These are phyloP conservation scores for Neodidymelliopsis sp. DNA, from an alignment of 2,329 filamentous ascomycete species.

Conservation along the genomic window DNA sequence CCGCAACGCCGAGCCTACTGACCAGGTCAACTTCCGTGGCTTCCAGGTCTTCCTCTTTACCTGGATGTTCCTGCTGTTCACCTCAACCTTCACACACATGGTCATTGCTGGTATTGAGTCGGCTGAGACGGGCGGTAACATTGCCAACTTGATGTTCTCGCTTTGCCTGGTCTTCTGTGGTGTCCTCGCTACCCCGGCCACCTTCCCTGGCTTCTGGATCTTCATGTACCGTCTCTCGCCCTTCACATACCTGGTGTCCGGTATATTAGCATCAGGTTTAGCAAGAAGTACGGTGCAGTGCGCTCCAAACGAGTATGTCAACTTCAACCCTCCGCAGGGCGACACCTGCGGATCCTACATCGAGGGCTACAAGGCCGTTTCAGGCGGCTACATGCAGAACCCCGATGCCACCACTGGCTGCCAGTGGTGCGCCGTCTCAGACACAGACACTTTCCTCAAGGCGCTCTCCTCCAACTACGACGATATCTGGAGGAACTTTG, in stretches of 20 bases:
- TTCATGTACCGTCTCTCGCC: conserved; percentile 77
- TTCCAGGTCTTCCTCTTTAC: conserved; percentile 81
- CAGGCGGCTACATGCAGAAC: conserved; percentile 53
- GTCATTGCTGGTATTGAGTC: conserved; percentile 78
- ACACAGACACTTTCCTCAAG: conserved; percentile 54
- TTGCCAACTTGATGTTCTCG: conserved; percentile 78
- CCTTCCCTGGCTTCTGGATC: conserved; percentile 75
- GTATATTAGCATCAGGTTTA: conserved; percentile 62
- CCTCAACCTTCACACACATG: conserved; percentile 81
- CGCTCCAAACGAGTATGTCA: conserved; percentile 48
- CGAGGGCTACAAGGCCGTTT: conserved; percentile 43
- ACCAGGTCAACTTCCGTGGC: conserved; percentile 71
- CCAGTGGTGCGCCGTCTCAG: conserved; percentile 49
- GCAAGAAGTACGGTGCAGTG: conserved; percentile 55
- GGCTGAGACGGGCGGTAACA: conserved; percentile 77
- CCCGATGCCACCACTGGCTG: conserved; percentile 54
- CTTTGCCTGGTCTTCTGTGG: conserved; percentile 77
- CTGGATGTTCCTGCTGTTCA: conserved; percentile 78
- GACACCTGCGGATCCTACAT: conserved; percentile 55
- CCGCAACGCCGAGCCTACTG: conserved; percentile 69
- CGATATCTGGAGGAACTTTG: conserved; percentile 63
- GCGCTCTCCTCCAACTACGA: conserved; percentile 53
- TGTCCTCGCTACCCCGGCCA: conserved; percentile 65
- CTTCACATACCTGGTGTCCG: conserved; percentile 66
- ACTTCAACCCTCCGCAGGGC: conserved; percentile 48